Conservation (phyloP, 345 rosid species). For the Anastatica hierochuntica region DNA sequence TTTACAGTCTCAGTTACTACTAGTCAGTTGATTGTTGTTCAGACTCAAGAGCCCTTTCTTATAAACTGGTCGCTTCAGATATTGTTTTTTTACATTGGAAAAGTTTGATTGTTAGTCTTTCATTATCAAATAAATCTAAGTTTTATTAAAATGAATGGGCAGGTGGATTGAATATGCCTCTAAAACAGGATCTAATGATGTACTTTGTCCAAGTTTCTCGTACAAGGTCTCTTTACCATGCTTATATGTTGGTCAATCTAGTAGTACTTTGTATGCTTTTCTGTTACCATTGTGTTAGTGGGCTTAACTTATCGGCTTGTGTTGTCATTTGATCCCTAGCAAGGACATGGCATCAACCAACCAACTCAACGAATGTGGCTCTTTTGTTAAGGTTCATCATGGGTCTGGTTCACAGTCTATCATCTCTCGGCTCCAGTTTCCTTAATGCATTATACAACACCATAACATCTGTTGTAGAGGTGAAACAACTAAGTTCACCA, state of each 20-base stretch:
- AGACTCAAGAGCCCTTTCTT: slow-evolving; percentile 13
- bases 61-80: slow-evolving; percentile 5
- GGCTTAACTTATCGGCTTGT: slow-evolving; percentile 13
- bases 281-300: not conserved
- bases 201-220: slow-evolving; percentile 71
- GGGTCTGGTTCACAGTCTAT: not conserved
- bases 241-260: not conserved
- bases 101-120: not conserved
- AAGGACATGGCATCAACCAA: slow-evolving; percentile 35
- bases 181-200: slow-evolving; percentile 42
- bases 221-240: slow-evolving; percentile 38
- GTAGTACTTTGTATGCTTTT: not conserved
- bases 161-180: slow-evolving; percentile 31
- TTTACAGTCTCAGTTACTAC: slow-evolving; percentile 7
- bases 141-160: too few relatives aligned
- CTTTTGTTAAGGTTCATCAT: not conserved
- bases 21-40: slow-evolving; percentile 21
- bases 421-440: not conserved
- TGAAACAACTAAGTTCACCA: too few relatives aligned
- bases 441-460: not conserved
- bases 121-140: too few relatives aligned
- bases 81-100: slow-evolving; percentile 18
- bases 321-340: slow-evolving; percentile 30
- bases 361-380: slow-evolving; percentile 24
- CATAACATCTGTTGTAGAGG: too few relatives aligned